Conservation (phyloP, 2,329 filamentous ascomycete genomes). For the Paecilomyces niveus region DNA sequence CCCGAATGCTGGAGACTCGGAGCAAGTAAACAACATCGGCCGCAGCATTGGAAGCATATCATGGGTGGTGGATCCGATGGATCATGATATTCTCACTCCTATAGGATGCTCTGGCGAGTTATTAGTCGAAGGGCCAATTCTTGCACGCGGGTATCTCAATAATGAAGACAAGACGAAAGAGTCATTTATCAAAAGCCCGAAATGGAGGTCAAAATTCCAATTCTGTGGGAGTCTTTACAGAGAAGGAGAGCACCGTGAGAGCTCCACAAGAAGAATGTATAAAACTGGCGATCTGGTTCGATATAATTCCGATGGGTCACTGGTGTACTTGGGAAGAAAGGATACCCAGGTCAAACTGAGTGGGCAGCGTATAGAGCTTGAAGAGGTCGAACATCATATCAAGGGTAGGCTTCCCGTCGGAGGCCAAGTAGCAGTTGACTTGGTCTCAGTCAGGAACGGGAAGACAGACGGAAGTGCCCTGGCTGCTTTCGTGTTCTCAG, state of each 20-base stretch:
- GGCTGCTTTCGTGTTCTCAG: constrained; percentile 15
- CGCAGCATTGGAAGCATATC: constrained; percentile 4
- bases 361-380: constrained; percentile 55
- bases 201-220: constrained; percentile 9
- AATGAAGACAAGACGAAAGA: constrained; percentile 8
- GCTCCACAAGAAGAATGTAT: constrained; percentile 8
- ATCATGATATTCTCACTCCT: constrained; percentile 16
- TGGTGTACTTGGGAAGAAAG: constrained; percentile 33
- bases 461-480: constrained; percentile 1
- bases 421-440: constrained; percentile 13
- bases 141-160: constrained; percentile 30
- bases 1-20: constrained; percentile 1
- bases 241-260: background rate
- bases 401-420: constrained; percentile 7
- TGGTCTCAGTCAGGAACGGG: constrained; percentile 4
- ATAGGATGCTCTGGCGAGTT: constrained; percentile 36
- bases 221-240: background rate
- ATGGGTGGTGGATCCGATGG: constrained; percentile 18
- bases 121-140: constrained; percentile 31
- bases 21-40: constrained; percentile 9
- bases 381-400: constrained; percentile 34
- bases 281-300: constrained; percentile 20
- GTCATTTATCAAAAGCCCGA: constrained; percentile 14
- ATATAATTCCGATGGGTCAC: constrained; percentile 13
- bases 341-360: constrained; percentile 56